Evolutionary conservation across 306 rosid species (phyloP), one percentile per base, ranked within the genome.

Genomic region (Inga oerstediana): DNA sequence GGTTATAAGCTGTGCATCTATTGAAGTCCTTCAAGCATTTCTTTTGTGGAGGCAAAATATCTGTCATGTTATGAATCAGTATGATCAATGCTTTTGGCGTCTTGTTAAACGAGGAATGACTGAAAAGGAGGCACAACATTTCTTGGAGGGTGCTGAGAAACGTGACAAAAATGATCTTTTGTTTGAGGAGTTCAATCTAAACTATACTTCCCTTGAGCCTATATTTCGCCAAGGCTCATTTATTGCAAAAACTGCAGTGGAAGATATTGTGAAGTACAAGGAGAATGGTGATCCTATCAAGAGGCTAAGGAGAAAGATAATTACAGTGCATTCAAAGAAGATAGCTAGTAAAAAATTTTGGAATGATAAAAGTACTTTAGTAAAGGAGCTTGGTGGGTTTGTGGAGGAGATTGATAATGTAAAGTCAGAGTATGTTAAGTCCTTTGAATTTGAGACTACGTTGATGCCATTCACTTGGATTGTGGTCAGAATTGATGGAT

Each of bases 391-490:
- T 15, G 98, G 98, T 74, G 69, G 74, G 76, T 95, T 91, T 80
- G n/a, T 67, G 17, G 89, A 84, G 73, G 93, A 84, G 59, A 79
- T 91, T 86, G 93, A 89, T 88, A 93, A 88, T 77, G 87, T 93
- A 49, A 92, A 88, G 44, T 93, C 91, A 13, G 98, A 93, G 86
- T 91, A 86, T 85, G 79, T 93, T 72, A 82, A 84, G 91, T 90
- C 92, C 84, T 95, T 95, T 83, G 89, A 93, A 72, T 87, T 78
- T 82, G 95, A 87, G 74, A 77, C 72, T 74, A 90, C 76, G 80
- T 85, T 95, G 88, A 87, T 93, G 89, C 98, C 91, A 2, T 88
- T 84, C 45, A 92, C 98, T 11, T 95, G 98, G 94, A 82, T 92
- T 65, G 93, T 88, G 10, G 83, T 92, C 84, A 81, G 98, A 86